Base-by-base conservation (phyloP, 768 basidiomycete genomes). In the Leccinum variicolor region DNA sequence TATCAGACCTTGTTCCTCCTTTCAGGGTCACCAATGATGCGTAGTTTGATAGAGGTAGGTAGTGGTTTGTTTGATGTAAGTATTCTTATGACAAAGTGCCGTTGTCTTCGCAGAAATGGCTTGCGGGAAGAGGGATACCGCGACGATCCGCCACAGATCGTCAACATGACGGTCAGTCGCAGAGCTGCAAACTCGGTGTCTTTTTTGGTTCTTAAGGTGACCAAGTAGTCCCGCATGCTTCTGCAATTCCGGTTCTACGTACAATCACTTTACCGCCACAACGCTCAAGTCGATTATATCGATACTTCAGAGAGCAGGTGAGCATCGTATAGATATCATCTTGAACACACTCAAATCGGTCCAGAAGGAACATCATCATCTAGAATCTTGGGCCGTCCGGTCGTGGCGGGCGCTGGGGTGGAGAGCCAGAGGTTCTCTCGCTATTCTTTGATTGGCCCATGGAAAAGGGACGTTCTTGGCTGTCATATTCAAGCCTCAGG, bases 71-170 rank as follows among this genome's bases (percentile, higher is more conserved):
- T 56, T 36, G 26, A 39, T 17, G 21, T 48, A 36, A 50, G 25
- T 49, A 33, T 46, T 23, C 17, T 36, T 7, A 46, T 46, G n/a
- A 48, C 15, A 41, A 23, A 39, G 3, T 25, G 45, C 15, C 39
- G 28, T 53, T 15, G 17, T 21, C 7, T 25, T n/a, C 43, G 36
- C 36, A 39, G 28, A 21, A 21, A 23, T 39, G 29, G 23, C 34
- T 43, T 31, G 25, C 6, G 36, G 17, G 52, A 55, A 59, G 50
- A 23, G 26, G 25, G 19, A 43, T 54, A 43, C 51, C 50, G 10
- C 33, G 57, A 55, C 56, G 57, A 67, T 66, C 59, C 59, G 53
- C 56, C 54, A 62, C 48, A 54, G 56, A 67, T 67, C 43, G 56
- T 50, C 62, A 23, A 47, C 50, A 54, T 28, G 39, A 28, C 9